phyloP scores from a whole-genome alignment of 2,329 filamentous ascomycete genomes.

The Huntiella bhutanensis region DNA sequence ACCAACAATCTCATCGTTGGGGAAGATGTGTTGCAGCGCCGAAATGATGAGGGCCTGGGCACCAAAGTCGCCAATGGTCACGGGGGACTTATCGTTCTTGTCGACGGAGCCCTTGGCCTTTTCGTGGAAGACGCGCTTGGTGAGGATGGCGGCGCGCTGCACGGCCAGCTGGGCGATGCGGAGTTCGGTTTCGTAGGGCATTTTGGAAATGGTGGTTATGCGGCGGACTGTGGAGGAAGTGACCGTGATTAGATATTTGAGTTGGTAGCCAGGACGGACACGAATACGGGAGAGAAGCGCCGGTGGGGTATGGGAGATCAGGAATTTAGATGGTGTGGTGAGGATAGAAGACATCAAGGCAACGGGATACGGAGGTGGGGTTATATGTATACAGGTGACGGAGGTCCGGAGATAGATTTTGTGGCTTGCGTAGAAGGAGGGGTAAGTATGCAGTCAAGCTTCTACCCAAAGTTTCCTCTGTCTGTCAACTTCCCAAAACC shows the following conservation, averaged over 20 bases:
- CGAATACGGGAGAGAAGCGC: neutral
- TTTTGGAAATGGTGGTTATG: slow-evolving; percentile 18
- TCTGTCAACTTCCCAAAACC: too few relatives aligned
- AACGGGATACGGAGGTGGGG: too few relatives aligned
- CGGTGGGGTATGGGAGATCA: neutral
- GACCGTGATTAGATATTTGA: slow-evolving; percentile 3
- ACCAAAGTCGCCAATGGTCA: slow-evolving; percentile 95
- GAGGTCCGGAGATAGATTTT: too few relatives aligned
- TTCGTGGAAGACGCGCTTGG: slow-evolving; percentile 43
- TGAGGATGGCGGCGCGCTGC: slow-evolving; percentile 47
- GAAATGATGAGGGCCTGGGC: slow-evolving; percentile 92
- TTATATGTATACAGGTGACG: too few relatives aligned
- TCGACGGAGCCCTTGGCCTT: slow-evolving; percentile 77
- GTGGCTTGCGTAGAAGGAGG: too few relatives aligned
- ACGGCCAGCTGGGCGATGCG: slow-evolving; percentile 73
- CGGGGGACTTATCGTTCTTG: slow-evolving; percentile 90
- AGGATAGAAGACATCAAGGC: too few relatives aligned
- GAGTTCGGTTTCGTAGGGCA: slow-evolving; percentile 43
- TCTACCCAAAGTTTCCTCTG: too few relatives aligned
- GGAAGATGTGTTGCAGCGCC: slow-evolving; percentile 78
- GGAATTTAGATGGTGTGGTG: too few relatives aligned
- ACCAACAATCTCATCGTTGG: slow-evolving; percentile 74
- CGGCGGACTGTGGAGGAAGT: neutral
- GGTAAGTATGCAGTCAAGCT: too few relatives aligned
- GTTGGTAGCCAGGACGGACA: too few relatives aligned